Conservation (phyloP, 139 green algal genomes). For the Microglena sp. region DNA sequence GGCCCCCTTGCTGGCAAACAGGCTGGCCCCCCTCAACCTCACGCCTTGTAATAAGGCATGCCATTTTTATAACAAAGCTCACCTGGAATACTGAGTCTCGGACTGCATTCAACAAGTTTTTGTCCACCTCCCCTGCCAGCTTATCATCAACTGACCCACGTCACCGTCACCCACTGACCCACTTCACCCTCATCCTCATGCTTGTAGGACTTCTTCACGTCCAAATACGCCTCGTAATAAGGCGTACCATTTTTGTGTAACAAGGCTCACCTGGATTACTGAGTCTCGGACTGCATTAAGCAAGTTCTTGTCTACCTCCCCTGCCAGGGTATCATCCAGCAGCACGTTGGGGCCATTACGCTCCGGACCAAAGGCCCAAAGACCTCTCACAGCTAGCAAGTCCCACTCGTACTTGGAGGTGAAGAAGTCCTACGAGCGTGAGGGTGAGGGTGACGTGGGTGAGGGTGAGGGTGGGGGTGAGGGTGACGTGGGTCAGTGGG, state of each 20-base stretch:
- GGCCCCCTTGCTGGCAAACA: too few relatives aligned
- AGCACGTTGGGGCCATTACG: conserved; percentile 80
- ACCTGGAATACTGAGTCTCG: conserved; percentile 32
- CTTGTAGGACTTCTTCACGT: too few relatives aligned
- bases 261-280: conserved; percentile 71
- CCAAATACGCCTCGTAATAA: too few relatives aligned
- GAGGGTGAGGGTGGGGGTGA: background rate
- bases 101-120: conserved; percentile 73
- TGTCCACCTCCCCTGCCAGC: too few relatives aligned
- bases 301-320: conserved; percentile 87
- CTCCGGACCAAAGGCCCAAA: conserved; percentile 97
- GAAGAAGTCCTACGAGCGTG: conserved; percentile 61
- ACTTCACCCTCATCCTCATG: too few relatives aligned
- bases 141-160: too few relatives aligned
- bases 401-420: conserved; percentile 93
- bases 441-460: background rate
- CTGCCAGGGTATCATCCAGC: conserved; percentile 88
- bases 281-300: conserved; percentile 67
- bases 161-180: too few relatives aligned
- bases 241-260: too few relatives aligned
- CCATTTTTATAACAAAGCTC: too few relatives aligned
- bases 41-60: too few relatives aligned
- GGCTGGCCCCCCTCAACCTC: too few relatives aligned
- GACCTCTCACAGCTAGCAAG: conserved; percentile 75
- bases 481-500: background rate